Base-by-base conservation (phyloP, 108 stramenopile species). In the Cyclotella sp. region DNA sequence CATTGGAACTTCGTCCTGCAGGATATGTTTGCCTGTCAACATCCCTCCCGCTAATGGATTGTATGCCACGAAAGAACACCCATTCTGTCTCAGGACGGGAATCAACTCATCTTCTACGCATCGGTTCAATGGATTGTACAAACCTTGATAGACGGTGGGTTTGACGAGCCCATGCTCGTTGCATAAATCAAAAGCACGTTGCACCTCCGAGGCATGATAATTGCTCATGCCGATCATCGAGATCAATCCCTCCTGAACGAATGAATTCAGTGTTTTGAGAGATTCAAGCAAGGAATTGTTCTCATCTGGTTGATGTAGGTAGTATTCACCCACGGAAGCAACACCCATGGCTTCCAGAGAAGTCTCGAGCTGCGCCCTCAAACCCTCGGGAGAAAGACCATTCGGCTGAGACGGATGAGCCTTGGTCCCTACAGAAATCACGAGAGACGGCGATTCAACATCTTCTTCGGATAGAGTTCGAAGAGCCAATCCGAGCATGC, bases 111-210 rank as follows among this genome's bases (percentile, higher is more conserved):
- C 64, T 70, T 98, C 97, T 19, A 97, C 93, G 19, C 76, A 63
- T n/a, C 97, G 89, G 71, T 96, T 98, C 13, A 98, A 68, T 11
- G 95, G 95, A 89, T 97, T 98, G 85, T 97, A 97, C 22, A 98
- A 77, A 28, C 97, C 97, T 82, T 98, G 97, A 79, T 98, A 98
- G 10, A 97, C 92, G 0, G 86, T 82, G 18, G 97, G 97, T 29
- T 84, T 84, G 28, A 89, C 84, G 62, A 93, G 73, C 21, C 85
- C 82, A 60, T 97, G 84, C 62, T 90, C 77, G 19, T 78, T 44
- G 68, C 95, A 96, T 13, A 97, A 66, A 26, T 76, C 69, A 84
- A 94, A 92, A 8, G 91, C 92, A 19, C 92, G 84, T 19, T 90
- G 71, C 26, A 96, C 86, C 81, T 96, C 95, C n/a, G 68, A 75